Conservation (phyloP, 2,329 filamentous ascomycete genomes). For the Trichocomaceae sp. region DNA sequence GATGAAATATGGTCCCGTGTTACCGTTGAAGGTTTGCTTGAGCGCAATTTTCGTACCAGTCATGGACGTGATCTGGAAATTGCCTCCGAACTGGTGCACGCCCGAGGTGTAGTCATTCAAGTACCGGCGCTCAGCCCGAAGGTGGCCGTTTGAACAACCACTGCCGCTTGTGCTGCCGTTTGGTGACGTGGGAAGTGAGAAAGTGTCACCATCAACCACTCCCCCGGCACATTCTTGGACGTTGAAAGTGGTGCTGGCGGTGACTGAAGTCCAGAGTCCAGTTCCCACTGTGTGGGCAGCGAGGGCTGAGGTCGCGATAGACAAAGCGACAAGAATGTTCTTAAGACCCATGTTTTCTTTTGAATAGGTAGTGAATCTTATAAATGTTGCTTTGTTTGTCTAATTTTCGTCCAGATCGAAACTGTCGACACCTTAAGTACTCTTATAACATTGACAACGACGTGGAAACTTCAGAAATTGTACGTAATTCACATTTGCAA, state of each 20-base stretch:
- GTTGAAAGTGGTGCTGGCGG: not conserved
- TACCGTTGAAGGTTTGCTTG: slow-evolving; percentile 11
- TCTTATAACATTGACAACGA: not conserved
- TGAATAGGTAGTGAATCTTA: not conserved
- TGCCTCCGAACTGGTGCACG: slow-evolving; percentile 7
- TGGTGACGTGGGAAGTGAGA: slow-evolving; percentile 4
- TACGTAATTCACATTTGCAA: not conserved
- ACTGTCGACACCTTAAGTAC: not conserved
- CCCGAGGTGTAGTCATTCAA: slow-evolving; percentile 9
- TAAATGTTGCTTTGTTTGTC: not conserved
- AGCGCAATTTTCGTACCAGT: not conserved
- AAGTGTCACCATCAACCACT: slow-evolving; percentile 2
- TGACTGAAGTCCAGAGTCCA: slow-evolving; percentile 9
- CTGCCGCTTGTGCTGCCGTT: slow-evolving; percentile 11
- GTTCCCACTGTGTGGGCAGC: slow-evolving; percentile 2
- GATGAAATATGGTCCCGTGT: slow-evolving; percentile 7
- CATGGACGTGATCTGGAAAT: slow-evolving; percentile 8
- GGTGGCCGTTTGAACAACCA: slow-evolving; percentile 9
- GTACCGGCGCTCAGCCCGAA: slow-evolving; percentile 9
- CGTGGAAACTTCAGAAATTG: not conserved
- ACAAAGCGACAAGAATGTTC: slow-evolving; percentile 2
- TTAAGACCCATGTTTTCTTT: slow-evolving; percentile 7
- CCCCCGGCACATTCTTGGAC: slow-evolving; percentile 8
- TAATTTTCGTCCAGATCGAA: not conserved
- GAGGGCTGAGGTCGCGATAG: slow-evolving; percentile 8